Evolutionary conservation across 345 rosid species (phyloP).

Genomic region (Camelina laxa): DNA sequence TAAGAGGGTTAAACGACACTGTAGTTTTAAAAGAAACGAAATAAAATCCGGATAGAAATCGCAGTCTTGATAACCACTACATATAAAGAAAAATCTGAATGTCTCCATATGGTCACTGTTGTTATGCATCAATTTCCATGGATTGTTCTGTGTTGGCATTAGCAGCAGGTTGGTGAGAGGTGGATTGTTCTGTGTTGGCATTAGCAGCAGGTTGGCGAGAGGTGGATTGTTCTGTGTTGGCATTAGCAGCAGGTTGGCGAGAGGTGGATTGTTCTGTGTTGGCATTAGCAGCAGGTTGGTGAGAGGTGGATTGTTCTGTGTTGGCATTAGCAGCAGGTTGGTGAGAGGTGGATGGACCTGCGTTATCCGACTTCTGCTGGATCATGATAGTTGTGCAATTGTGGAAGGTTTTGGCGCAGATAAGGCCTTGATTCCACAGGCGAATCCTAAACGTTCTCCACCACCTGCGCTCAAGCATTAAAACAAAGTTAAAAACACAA

Average conservation of each 20-base stretch:
- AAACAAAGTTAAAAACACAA: neutral
- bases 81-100: too few relatives aligned
- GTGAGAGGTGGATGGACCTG: neutral
- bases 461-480: conserved; percentile 50
- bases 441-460: conserved; percentile 73
- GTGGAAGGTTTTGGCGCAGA: conserved; percentile 68
- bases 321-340: too few relatives aligned
- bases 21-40: neutral
- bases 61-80: neutral
- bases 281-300: too few relatives aligned
- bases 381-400: conserved; percentile 56
- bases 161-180: neutral
- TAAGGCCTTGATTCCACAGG: conserved; percentile 73
- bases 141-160: conserved; percentile 8
- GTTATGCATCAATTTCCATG: conserved; percentile 16
- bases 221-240: too few relatives aligned
- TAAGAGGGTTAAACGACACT: neutral
- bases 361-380: conserved; percentile 24
- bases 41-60: neutral
- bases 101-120: neutral
- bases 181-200: neutral
- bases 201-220: too few relatives aligned
- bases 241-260: neutral
- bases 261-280: conserved; percentile 2
- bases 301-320: neutral